phyloP scores from a whole-genome alignment of 2,329 filamentous ascomycete species.

The Raffaelea albimanens region DNA sequence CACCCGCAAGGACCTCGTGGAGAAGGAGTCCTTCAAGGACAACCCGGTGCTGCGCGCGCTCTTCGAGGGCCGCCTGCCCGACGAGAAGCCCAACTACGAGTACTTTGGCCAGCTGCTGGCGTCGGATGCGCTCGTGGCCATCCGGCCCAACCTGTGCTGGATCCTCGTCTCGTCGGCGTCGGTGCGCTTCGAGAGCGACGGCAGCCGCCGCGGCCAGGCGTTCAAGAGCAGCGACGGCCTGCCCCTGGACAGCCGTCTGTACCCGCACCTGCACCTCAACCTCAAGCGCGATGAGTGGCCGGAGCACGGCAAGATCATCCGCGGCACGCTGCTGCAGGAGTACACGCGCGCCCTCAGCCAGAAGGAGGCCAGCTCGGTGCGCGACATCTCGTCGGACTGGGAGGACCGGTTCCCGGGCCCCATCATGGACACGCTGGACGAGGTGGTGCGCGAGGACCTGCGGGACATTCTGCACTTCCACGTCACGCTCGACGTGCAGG shows the following conservation, averaged over 20 bases:
- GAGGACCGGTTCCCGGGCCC: constrained; percentile 44
- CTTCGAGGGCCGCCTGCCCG: constrained; percentile 45
- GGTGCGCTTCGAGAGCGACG: constrained; percentile 39
- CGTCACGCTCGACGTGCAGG: constrained; percentile 48
- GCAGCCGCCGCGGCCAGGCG: constrained; percentile 19
- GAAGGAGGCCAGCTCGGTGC: constrained; percentile 45
- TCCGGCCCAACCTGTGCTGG: constrained; percentile 49
- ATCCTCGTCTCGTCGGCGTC: constrained; percentile 47
- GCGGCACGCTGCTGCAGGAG: constrained; percentile 44
- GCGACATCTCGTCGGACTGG: constrained; percentile 46
- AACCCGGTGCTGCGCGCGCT: constrained; percentile 55
- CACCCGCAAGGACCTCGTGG: constrained; percentile 25
- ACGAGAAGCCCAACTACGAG: constrained; percentile 52
- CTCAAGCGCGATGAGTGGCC: constrained; percentile 40
- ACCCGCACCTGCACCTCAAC: constrained; percentile 47
- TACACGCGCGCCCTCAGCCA: constrained; percentile 46
- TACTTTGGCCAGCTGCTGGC: constrained; percentile 49
- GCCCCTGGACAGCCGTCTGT: constrained; percentile 34
- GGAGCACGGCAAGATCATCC: constrained; percentile 34
- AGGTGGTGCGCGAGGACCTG: constrained; percentile 37
- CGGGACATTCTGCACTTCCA: constrained; percentile 54
- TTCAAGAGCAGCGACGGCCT: constrained; percentile 31
- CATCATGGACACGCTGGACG: constrained; percentile 41
- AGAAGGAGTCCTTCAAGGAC: constrained; percentile 51
- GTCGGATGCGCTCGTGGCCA: constrained; percentile 41